Evolutionary conservation across 2,329 filamentous ascomycete species (phyloP).

Genomic region (Pleomassaria siparia): DNA sequence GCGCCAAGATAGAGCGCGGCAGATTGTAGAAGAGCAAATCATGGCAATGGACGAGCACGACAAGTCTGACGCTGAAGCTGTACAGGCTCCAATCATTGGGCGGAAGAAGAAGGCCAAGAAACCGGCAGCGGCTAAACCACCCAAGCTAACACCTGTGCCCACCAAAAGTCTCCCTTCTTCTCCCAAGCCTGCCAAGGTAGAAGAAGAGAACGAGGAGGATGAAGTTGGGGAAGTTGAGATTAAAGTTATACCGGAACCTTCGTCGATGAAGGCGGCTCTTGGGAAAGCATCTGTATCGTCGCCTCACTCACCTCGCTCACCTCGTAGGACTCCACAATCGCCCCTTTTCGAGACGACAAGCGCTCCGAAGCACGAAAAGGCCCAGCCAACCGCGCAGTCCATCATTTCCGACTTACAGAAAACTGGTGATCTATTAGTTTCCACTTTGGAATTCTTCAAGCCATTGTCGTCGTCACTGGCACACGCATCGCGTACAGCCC

Average conservation of each 20-base stretch:
- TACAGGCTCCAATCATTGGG: slow-evolving; percentile 70
- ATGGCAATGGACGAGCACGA: slow-evolving; percentile 30
- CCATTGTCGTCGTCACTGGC: slow-evolving; percentile 40
- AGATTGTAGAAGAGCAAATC: slow-evolving; percentile 63
- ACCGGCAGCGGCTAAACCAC: slow-evolving; percentile 33
- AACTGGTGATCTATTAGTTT: slow-evolving; percentile 41
- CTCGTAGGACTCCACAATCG: slow-evolving; percentile 6
- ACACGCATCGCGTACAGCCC: slow-evolving; percentile 28
- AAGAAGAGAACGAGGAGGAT: slow-evolving; percentile 28
- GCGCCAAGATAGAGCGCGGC: slow-evolving; percentile 61
- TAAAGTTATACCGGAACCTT: slow-evolving; percentile 7
- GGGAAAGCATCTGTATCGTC: slow-evolving; percentile 21
- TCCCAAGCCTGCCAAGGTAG: slow-evolving; percentile 29
- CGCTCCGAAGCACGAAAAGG: slow-evolving; percentile 39
- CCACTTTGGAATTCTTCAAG: slow-evolving; percentile 47
- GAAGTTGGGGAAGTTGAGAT: slow-evolving; percentile 11
- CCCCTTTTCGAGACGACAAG: not conserved
- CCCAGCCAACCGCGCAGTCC: slow-evolving; percentile 34
- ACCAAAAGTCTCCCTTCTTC: slow-evolving; percentile 33
- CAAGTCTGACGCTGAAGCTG: slow-evolving; percentile 55
- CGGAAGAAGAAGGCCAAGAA: slow-evolving; percentile 88
- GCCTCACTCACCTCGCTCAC: too few relatives aligned
- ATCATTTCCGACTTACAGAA: slow-evolving; percentile 44
- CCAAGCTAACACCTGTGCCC: slow-evolving; percentile 23
- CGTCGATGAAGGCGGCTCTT: slow-evolving; percentile 20